These are phyloP conservation scores for Malassezia yamatoensis DNA, from an alignment of 1,284 basidiomycete genomes.

Conservation along the genomic window DNA sequence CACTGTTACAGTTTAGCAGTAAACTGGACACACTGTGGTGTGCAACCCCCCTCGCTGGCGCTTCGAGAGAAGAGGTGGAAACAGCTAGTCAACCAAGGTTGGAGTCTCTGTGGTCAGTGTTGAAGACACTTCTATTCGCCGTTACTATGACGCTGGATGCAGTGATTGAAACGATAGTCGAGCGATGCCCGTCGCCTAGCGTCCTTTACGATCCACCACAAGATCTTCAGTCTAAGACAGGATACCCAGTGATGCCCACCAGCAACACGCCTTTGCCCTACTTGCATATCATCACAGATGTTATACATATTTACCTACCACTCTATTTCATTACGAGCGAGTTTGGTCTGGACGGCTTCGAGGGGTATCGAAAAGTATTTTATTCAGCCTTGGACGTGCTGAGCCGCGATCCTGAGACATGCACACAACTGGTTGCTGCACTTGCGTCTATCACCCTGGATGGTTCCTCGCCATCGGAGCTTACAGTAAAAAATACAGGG, in stretches of 20 bases:
- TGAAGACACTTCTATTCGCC: constrained; percentile 41
- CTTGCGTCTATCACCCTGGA: neutral
- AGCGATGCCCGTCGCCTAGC: constrained; percentile 39
- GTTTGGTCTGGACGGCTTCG: constrained; percentile 39
- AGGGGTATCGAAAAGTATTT: constrained; percentile 41
- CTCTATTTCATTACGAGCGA: constrained; percentile 41
- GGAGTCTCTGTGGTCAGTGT: constrained; percentile 31
- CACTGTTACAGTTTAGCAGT: neutral
- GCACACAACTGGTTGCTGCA: constrained; percentile 15
- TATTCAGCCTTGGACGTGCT: constrained; percentile 41
- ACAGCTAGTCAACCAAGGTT: constrained; percentile 2
- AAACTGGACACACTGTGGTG: constrained; percentile 7
- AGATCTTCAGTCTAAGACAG: neutral
- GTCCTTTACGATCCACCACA: constrained; percentile 20
- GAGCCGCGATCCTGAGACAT: constrained; percentile 33
- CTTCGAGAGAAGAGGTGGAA: neutral
- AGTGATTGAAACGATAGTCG: constrained; percentile 37
- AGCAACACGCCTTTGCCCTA: constrained; percentile 33
- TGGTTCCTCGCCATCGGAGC: neutral
- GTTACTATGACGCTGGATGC: constrained; percentile 44
- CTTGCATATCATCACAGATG: constrained; percentile 24
- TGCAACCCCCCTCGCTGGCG: constrained; percentile 4
- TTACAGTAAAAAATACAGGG: constrained; percentile 14
- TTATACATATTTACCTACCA: constrained; percentile 28
- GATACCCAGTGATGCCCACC: constrained; percentile 25